Base-by-base conservation (phyloP, 257 asterid genomes). In the Jaltomata sinuosa region DNA sequence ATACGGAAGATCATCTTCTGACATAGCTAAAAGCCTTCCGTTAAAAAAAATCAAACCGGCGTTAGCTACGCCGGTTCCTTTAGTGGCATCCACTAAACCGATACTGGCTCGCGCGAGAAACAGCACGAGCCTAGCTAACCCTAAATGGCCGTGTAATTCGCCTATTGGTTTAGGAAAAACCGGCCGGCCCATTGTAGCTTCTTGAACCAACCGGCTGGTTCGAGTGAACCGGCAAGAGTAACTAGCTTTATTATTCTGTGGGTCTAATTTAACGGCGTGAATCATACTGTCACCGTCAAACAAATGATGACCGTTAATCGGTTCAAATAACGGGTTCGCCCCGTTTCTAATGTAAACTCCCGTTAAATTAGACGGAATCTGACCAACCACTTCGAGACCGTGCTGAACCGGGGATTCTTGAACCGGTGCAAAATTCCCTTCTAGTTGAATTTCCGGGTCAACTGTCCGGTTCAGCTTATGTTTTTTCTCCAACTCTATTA, bases 221-320 rank as follows among this genome's bases (percentile, higher is more conserved):
- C 18, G 83, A 40, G 91, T 92, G 88, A 91, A 91, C 69, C 95
- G 91, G 85, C 94, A 91, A 0, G 92, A 84, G 36, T 93, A 91
- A 79, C 93, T 87, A 22, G 91, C 95, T 1, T 15, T 82, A 22
- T 88, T 88, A 7, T 83, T 88, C 2, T 25, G 0, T 11, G 86
- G 69, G 3, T 79, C 62, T 5, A 91, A 42, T 0, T 84, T 91
- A 45, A 93, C 88, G 18, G 93, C 97, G 47, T 93, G 95, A 47
- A 93, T 85, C 94, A 93, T 93, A 45, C 95, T 94, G 42, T 93
- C 97, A 1, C 97, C 97, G 82, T 93, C 94, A 80, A 93, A 93
- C 34, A 91, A 88, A 77, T 93, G 97, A 92, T 90, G 94, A 32
- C 97, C 92, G 68, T 84, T 83, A 83, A 19, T 68, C 1, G 94